Evolutionary conservation across 768 basidiomycete genomes (phyloP).

Genomic region (Tephrocybe rancida): DNA sequence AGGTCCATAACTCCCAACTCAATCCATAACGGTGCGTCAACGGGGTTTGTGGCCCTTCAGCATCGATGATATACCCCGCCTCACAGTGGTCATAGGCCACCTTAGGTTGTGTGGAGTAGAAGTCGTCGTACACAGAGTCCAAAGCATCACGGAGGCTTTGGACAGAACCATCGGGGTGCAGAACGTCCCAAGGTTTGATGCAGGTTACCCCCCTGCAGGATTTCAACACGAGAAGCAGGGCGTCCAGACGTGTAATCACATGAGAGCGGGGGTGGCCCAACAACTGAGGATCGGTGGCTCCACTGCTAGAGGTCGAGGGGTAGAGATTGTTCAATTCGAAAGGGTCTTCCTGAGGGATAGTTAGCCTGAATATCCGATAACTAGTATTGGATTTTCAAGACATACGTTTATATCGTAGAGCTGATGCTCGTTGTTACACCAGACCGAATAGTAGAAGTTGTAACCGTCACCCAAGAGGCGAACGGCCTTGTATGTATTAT

Average conservation of each 20-base stretch:
- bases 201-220: background rate
- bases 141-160: background rate
- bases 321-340: background rate
- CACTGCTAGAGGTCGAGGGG: background rate
- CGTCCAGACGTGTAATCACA: background rate
- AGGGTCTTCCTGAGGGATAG: background rate
- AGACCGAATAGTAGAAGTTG: background rate
- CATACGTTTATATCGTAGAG: background rate
- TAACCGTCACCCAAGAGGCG: background rate
- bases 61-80: background rate
- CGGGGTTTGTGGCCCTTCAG: background rate
- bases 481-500: background rate
- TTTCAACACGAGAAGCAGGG: background rate
- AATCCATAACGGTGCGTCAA: background rate
- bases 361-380: background rate
- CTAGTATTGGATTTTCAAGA: background rate
- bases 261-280: background rate
- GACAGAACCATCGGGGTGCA: background rate
- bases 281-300: background rate
- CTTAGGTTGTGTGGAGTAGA: background rate
- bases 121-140: background rate
- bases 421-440: constrained; percentile 1
- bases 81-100: background rate
- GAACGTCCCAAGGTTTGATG: background rate
- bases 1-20: background rate